phyloP scores from a whole-genome alignment of 306 rosid genomes.

The Malus domestica region DNA sequence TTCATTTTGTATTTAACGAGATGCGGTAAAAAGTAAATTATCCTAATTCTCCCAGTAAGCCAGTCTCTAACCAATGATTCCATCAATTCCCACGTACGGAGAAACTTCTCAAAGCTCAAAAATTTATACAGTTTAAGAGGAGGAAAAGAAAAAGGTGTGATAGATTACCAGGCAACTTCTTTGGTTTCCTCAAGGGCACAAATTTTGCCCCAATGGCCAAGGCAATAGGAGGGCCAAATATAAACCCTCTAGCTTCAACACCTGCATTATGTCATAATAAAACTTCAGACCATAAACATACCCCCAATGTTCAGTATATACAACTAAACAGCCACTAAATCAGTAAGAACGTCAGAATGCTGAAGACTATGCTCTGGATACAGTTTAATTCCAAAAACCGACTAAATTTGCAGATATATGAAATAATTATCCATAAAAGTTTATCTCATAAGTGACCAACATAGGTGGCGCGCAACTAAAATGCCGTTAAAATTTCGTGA shows the following conservation, averaged over 20 bases:
- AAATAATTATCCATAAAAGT: no score
- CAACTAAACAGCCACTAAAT: background rate
- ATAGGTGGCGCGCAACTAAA: background rate
- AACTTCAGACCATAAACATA: background rate
- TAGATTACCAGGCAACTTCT: conserved; percentile 85
- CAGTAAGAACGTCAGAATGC: background rate
- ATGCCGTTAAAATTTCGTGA: background rate
- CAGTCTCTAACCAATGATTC: background rate
- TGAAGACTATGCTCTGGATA: no score
- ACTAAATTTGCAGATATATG: no score
- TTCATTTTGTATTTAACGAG: background rate
- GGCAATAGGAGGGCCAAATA: conserved; percentile 98
- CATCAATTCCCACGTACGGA: background rate
- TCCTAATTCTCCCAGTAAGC: background rate
- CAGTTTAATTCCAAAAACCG: no score
- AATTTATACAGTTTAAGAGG: background rate
- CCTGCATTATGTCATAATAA: conserved; percentile 38
- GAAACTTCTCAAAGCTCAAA: background rate
- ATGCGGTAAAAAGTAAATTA: background rate
- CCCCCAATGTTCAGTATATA: conserved; percentile 1
- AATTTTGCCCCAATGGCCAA: conserved; percentile 97
- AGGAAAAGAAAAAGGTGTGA: background rate
- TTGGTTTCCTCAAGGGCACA: conserved; percentile 97
- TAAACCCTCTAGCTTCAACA: conserved; percentile 94
- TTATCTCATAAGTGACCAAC: no score